Percentiles rank a stretch among this genome's conserved stretches.
phyloP scores from a whole-genome alignment of 176 grass and related monocot genomes.

The maize (Zea mays) region DNA sequence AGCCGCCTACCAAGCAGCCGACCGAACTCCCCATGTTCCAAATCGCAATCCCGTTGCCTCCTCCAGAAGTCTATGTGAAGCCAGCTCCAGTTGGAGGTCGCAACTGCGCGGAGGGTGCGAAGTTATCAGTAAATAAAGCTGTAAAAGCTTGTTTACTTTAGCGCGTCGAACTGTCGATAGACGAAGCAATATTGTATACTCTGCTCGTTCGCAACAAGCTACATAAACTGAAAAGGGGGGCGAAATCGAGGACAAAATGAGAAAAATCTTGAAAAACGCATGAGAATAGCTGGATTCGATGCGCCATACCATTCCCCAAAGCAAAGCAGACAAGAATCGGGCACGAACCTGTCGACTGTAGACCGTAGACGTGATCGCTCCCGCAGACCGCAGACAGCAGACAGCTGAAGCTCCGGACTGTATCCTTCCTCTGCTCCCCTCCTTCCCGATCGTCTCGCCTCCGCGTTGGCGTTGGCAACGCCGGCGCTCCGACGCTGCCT shows the following conservation, averaged over 20 bases:
- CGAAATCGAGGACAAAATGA: background rate
- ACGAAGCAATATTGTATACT: background rate
- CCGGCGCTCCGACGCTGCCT: conserved; percentile 28
- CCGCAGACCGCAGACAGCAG: background rate
- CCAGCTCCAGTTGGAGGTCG: conserved; percentile 15
- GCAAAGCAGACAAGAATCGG: background rate
- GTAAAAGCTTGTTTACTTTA: background rate
- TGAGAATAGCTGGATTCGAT: background rate
- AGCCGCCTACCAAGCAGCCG: conserved; percentile 39
- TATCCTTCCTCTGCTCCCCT: background rate
- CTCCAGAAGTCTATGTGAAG: background rate
- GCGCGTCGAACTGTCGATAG: background rate
- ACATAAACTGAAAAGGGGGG: background rate
- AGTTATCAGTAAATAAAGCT: background rate
- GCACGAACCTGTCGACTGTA: background rate
- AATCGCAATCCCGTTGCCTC: conserved; percentile 1
- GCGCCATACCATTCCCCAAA: background rate
- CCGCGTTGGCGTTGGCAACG: background rate
- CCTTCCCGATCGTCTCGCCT: no score
- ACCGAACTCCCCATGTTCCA: conserved; percentile 36
- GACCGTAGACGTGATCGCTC: background rate
- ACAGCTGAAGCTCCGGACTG: background rate
- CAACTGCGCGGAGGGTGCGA: background rate
- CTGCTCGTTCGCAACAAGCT: conserved; percentile 1
- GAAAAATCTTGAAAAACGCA: background rate